phyloP scores from a whole-genome alignment of 768 basidiomycete genomes.

The Pleurotus tuber-regium region DNA sequence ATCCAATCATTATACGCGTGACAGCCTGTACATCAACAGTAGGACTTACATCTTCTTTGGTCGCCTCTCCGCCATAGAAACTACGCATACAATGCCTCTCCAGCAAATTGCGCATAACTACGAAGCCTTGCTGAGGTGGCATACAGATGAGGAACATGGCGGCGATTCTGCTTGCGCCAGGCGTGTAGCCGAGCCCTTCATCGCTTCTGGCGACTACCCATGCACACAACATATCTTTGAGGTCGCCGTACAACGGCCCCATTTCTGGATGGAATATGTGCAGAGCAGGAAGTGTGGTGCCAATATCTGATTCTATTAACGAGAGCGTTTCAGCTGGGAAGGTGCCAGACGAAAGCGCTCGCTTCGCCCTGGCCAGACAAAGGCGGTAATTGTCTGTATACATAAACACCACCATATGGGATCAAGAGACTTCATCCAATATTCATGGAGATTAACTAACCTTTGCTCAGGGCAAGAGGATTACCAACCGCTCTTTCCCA shows the following conservation, averaged over 20 bases:
- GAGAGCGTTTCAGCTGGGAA: slow-evolving; percentile 65
- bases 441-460: slow-evolving; percentile 32
- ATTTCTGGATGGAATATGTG: slow-evolving; percentile 77
- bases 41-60: slow-evolving; percentile 75
- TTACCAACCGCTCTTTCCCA: slow-evolving; percentile 91
- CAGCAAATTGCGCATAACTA: slow-evolving; percentile 81
- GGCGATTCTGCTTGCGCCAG: slow-evolving; percentile 70
- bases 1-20: slow-evolving; percentile 20
- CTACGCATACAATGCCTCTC: slow-evolving; percentile 83
- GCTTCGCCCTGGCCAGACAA: slow-evolving; percentile 72
- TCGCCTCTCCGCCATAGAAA: slow-evolving; percentile 71
- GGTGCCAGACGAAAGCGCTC: slow-evolving; percentile 58
- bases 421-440: slow-evolving; percentile 6
- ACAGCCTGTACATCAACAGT: neutral
- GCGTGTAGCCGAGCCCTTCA: slow-evolving; percentile 73
- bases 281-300: slow-evolving; percentile 67
- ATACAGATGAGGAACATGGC: slow-evolving; percentile 88
- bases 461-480: slow-evolving; percentile 77
- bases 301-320: slow-evolving; percentile 73
- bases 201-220: slow-evolving; percentile 88
- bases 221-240: slow-evolving; percentile 81
- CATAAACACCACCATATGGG: too few relatives aligned
- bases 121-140: slow-evolving; percentile 69
- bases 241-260: slow-evolving; percentile 79
- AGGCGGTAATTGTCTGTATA: slow-evolving; percentile 65